Evolutionary conservation across 2,329 filamentous ascomycete genomes (phyloP).

Genomic region (Colletotrichum tabaci): DNA sequence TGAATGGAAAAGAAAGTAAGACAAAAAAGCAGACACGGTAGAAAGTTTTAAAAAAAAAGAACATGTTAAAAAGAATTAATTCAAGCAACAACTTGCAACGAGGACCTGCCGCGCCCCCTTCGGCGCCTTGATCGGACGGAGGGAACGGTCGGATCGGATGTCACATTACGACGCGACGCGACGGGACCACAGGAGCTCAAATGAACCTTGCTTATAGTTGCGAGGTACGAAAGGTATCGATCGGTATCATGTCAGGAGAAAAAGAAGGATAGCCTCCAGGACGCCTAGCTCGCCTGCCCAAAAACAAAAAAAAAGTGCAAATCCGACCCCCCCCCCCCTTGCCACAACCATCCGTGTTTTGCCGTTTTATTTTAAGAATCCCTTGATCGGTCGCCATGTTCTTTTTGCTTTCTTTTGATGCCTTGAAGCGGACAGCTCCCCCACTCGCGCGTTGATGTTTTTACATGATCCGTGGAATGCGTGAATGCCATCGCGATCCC

Average conservation of each 20-base stretch:
- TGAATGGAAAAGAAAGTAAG: not conserved
- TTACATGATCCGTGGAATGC: not conserved
- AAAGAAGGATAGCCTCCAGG: constrained; percentile 28
- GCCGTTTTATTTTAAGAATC: not conserved
- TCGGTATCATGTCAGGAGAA: constrained; percentile 26
- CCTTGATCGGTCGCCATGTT: not conserved
- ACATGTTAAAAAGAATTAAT: not conserved
- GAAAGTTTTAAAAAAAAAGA: not conserved
- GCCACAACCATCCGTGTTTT: not conserved
- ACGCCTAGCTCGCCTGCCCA: constrained; percentile 32
- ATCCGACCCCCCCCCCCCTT: not conserved
- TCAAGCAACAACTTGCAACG: no score
- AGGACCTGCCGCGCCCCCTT: no score
- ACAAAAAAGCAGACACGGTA: not conserved
- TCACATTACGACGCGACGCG: not conserved
- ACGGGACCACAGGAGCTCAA: not conserved
- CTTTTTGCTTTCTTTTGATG: not conserved
- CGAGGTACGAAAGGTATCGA: constrained; percentile 18
- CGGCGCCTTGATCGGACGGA: no score
- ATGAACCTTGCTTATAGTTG: constrained; percentile 17
- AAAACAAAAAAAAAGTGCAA: constrained; percentile 1
- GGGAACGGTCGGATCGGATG: not conserved
- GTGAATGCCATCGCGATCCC: not conserved
- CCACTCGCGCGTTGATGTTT: not conserved
- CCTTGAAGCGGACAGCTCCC: not conserved